phyloP scores from a whole-genome alignment of 495 filamentous ascomycete species.

The Evansstolkia leycettana region DNA sequence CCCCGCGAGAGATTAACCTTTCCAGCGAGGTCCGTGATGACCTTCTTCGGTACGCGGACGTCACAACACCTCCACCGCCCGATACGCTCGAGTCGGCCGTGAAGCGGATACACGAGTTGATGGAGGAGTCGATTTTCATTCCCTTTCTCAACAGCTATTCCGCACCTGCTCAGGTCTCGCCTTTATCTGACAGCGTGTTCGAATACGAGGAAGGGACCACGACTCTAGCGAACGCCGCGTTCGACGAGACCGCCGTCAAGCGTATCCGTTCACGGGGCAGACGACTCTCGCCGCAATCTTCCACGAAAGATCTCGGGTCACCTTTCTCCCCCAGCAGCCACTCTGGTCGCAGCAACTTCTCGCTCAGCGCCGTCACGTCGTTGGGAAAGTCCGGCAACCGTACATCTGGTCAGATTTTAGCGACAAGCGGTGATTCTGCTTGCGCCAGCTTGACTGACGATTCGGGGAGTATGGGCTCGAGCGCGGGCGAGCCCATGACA shows the following conservation, averaged over 20 bases:
- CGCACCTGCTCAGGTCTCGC: constrained; percentile 18
- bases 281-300: constrained; percentile 33
- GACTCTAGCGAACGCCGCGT: constrained; percentile 12
- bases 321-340: constrained; percentile 12
- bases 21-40: constrained; percentile 74
- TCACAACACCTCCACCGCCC: constrained; percentile 59
- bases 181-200: constrained; percentile 18
- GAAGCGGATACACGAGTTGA: constrained; percentile 81
- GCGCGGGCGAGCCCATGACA: constrained; percentile 63
- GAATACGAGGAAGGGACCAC: constrained; percentile 21
- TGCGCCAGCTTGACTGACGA: constrained; percentile 33
- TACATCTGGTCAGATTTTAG: constrained; percentile 22
- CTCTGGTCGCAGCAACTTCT: constrained; percentile 19
- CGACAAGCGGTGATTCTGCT: constrained; percentile 26
- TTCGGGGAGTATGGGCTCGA: constrained; percentile 32
- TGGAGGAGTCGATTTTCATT: constrained; percentile 81
- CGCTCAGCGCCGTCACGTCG: constrained; percentile 20
- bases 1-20: constrained; percentile 86
- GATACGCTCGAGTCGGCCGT: constrained; percentile 79
- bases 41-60: constrained; percentile 52
- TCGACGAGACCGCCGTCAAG: constrained; percentile 22
- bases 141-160: constrained; percentile 31
- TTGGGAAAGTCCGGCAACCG: constrained; percentile 22
- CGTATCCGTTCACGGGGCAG: constrained; percentile 21
- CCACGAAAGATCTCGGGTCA: constrained; percentile 24